Percentiles rank a stretch among this genome's conserved stretches.
Conservation (phyloP, 352 stramenopile species). For the Globisporangium viniferum region DNA sequence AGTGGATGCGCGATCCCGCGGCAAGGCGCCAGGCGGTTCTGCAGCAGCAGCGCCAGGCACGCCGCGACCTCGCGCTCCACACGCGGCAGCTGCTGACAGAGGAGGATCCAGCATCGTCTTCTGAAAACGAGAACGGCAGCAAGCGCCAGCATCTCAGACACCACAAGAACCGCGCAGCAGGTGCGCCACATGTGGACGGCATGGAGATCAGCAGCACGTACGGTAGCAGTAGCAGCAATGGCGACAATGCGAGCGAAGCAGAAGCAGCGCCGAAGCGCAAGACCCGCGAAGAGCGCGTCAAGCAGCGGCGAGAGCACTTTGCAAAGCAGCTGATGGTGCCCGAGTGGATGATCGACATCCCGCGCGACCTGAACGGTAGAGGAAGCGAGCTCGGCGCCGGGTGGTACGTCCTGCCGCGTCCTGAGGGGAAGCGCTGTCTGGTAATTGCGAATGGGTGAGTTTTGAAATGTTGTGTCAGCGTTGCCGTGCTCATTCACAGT, state of each 20-base stretch:
- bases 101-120: conserved; percentile 25
- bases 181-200: conserved; percentile 9
- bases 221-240: neutral
- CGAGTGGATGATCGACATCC: conserved; percentile 90
- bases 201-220: conserved; percentile 29
- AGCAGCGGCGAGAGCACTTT: conserved; percentile 71
- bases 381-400: conserved; percentile 64
- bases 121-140: conserved; percentile 20
- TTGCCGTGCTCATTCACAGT: conserved; percentile 1
- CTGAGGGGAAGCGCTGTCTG: conserved; percentile 88
- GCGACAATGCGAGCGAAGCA: conserved; percentile 27
- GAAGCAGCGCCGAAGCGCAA: conserved; percentile 40
- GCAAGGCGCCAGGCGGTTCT: conserved; percentile 55
- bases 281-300: conserved; percentile 76
- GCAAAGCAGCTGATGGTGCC: conserved; percentile 81
- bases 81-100: conserved; percentile 54
- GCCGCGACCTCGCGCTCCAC: conserved; percentile 76
- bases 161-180: neutral
- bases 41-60: conserved; percentile 66
- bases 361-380: conserved; percentile 76
- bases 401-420: conserved; percentile 90
- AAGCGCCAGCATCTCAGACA: conserved; percentile 15
- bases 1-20: conserved; percentile 60
- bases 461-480: neutral
- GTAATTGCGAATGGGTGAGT: conserved; percentile 83